Evolutionary conservation across 495 filamentous ascomycete species (phyloP).

Genomic region (Penicillium simplicissimum): DNA sequence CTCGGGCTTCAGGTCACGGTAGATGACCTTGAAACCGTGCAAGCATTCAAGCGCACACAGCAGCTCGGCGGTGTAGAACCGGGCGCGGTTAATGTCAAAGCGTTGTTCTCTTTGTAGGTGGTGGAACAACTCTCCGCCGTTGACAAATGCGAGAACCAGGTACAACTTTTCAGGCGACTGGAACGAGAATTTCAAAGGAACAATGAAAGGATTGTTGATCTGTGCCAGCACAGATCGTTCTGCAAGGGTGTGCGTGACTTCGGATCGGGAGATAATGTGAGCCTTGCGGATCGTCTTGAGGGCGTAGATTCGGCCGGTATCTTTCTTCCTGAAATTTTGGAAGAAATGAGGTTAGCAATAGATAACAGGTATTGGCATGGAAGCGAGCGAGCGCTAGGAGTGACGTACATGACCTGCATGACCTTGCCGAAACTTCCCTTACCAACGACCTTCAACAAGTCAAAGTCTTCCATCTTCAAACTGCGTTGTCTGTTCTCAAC

Average conservation of each 20-base stretch:
- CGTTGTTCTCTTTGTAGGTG: conserved; percentile 96
- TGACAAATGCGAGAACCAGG: conserved; percentile 94
- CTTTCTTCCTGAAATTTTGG: conserved; percentile 68
- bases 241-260: conserved; percentile 97
- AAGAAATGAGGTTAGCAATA: background rate
- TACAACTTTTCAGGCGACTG: conserved; percentile 99
- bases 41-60: conserved; percentile 96
- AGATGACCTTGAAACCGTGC: conserved; percentile 99
- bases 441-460: conserved; percentile 96
- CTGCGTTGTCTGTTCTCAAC: conserved; percentile 88
- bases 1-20: conserved; percentile 97
- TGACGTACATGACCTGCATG: conserved; percentile 83
- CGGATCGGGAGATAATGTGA: conserved; percentile 96
- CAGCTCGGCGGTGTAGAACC: conserved; percentile 98
- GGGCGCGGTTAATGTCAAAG: conserved; percentile 94
- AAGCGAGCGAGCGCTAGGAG: background rate
- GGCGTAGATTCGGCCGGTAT: conserved; percentile 96
- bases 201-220: conserved; percentile 99
- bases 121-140: conserved; percentile 97
- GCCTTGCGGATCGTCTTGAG: conserved; percentile 98
- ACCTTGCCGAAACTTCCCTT: conserved; percentile 99
- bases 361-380: conserved; percentile 5
- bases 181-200: conserved; percentile 98
- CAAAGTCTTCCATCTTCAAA: conserved; percentile 94
- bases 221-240: conserved; percentile 96